Conservation (phyloP, 257 asterid genomes). For the Penstemon eatonii region DNA sequence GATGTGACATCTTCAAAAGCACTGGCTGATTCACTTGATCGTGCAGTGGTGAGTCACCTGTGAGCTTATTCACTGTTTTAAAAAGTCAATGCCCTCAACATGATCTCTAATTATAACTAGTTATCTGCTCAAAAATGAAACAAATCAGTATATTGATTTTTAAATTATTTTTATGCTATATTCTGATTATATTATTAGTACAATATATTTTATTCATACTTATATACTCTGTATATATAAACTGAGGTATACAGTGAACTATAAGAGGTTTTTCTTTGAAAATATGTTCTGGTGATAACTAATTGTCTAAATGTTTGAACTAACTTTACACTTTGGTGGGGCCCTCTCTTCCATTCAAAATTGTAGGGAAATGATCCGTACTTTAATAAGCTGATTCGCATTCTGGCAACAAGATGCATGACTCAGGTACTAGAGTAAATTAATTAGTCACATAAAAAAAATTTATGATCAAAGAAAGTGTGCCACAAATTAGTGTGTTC, state of each 20-base stretch:
- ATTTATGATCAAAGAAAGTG: slow-evolving; percentile 4
- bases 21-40: slow-evolving; percentile 95
- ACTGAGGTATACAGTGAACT: not conserved
- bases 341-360: slow-evolving; percentile 9
- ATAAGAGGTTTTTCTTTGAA: not conserved
- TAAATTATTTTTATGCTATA: not conserved
- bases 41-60: slow-evolving; percentile 73
- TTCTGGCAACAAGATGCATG: slow-evolving; percentile 99
- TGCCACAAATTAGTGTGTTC: slow-evolving; percentile 20
- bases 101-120: slow-evolving; percentile 8
- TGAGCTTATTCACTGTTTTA: slow-evolving; percentile 22
- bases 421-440: slow-evolving; percentile 67
- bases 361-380: slow-evolving; percentile 86
- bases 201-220: no score
- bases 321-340: slow-evolving; percentile 22
- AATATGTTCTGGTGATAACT: slow-evolving; percentile 2
- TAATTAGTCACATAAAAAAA: slow-evolving; percentile 1
- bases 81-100: slow-evolving; percentile 6
- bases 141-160: not conserved
- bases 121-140: slow-evolving; percentile 24
- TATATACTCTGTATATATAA: no score
- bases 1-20: slow-evolving; percentile 95
- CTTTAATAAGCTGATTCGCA: slow-evolving; percentile 93
- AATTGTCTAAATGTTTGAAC: not conserved
- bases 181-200: no score